Evolutionary conservation across 495 filamentous ascomycete genomes (phyloP).

Genomic region (Penicilliopsis zonata): DNA sequence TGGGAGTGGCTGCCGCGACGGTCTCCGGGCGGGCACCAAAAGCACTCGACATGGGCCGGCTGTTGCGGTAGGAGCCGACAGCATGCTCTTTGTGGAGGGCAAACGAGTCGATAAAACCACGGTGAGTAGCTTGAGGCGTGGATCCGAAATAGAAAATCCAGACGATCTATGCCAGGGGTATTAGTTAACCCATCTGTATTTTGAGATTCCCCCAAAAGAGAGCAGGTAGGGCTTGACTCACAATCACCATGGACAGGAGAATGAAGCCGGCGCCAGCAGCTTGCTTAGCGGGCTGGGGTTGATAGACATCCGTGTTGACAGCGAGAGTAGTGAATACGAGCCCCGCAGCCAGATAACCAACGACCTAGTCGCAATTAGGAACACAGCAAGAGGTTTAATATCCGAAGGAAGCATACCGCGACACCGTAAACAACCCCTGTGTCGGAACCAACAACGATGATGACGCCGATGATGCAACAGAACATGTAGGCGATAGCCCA

Average conservation of each 20-base stretch:
- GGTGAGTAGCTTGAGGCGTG: constrained; percentile 73
- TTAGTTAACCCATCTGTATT: constrained; percentile 6
- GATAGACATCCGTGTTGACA: constrained; percentile 72
- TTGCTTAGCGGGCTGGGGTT: constrained; percentile 54
- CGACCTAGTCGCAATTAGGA: constrained; percentile 42
- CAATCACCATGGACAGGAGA: constrained; percentile 86
- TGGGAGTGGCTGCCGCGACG: constrained; percentile 56
- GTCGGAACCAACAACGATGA: constrained; percentile 70
- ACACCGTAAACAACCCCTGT: constrained; percentile 78
- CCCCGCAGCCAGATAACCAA: constrained; percentile 72
- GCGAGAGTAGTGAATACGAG: constrained; percentile 75
- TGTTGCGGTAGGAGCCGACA: constrained; percentile 54
- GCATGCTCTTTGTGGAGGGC: constrained; percentile 78
- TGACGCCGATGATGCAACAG: constrained; percentile 66
- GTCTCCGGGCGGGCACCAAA: constrained; percentile 63
- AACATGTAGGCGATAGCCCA: constrained; percentile 81
- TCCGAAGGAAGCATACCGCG: constrained; percentile 42
- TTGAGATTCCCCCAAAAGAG: not conserved
- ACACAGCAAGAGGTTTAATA: not conserved
- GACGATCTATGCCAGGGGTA: constrained; percentile 55
- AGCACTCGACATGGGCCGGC: constrained; percentile 35
- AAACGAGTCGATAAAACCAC: constrained; percentile 90
- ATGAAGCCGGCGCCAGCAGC: constrained; percentile 91
- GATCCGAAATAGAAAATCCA: constrained; percentile 99
- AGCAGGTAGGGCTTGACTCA: constrained; percentile 30